Conservation (phyloP, 768 basidiomycete genomes). For the Boletellus sp. region DNA sequence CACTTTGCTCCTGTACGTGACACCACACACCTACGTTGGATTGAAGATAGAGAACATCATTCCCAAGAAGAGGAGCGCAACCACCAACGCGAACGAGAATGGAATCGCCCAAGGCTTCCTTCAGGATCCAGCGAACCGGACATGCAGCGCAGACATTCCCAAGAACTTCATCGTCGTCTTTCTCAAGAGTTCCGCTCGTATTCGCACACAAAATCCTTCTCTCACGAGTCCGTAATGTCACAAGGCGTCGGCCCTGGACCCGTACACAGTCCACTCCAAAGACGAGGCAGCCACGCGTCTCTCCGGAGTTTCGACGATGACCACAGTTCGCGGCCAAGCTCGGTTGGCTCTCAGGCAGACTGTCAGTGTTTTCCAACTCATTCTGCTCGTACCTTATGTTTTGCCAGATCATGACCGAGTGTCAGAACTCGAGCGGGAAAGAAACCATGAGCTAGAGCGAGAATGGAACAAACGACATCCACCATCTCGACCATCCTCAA, state of each 20-base stretch:
- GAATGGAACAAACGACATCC: constrained; percentile 51
- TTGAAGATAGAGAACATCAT: constrained; percentile 28
- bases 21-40: neutral
- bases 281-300: constrained; percentile 40
- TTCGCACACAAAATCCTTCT: constrained; percentile 19
- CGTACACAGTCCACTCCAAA: constrained; percentile 12
- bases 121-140: constrained; percentile 26
- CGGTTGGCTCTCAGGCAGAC: constrained; percentile 48
- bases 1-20: constrained; percentile 7
- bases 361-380: constrained; percentile 36
- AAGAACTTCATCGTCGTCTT: constrained; percentile 26
- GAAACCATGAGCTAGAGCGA: constrained; percentile 46
- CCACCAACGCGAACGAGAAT: constrained; percentile 45
- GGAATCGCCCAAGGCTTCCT: constrained; percentile 39
- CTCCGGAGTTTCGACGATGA: constrained; percentile 40
- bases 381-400: neutral
- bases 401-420: constrained; percentile 44
- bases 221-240: constrained; percentile 15
- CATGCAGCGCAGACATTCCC: constrained; percentile 23
- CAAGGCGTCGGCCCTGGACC: constrained; percentile 7
- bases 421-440: constrained; percentile 42
- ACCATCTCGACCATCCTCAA: constrained; percentile 42
- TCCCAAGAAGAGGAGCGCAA: constrained; percentile 29
- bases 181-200: constrained; percentile 28
- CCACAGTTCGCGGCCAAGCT: constrained; percentile 42